These are phyloP conservation scores for Sophora flavescens DNA, from an alignment of 306 rosid species.

Conservation along the genomic window DNA sequence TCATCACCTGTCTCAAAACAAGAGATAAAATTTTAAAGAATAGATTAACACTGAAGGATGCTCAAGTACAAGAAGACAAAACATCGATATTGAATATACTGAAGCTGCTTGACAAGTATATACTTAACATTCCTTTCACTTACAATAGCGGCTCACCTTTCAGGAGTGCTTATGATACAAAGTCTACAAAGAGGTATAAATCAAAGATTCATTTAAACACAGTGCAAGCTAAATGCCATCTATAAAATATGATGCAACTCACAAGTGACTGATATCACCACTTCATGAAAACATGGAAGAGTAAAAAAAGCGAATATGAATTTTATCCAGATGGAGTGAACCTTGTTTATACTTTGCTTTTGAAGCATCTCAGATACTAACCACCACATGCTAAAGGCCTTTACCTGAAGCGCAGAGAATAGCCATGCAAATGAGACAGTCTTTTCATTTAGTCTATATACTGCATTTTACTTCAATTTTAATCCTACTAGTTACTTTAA, in stretches of 20 bases:
- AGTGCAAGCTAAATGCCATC: slow-evolving; percentile 58
- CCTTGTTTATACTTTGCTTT: slow-evolving; percentile 44
- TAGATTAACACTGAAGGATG: slow-evolving; percentile 31
- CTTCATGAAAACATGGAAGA: slow-evolving; percentile 46
- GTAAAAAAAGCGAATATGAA: slow-evolving; percentile 54
- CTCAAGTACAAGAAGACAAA: not conserved
- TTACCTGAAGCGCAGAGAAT: slow-evolving; percentile 42
- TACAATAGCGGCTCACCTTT: slow-evolving; percentile 50
- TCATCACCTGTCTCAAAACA: not conserved
- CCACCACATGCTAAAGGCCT: slow-evolving; percentile 41
- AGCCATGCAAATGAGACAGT: slow-evolving; percentile 40
- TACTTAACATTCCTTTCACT: slow-evolving; percentile 64
- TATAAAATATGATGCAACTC: slow-evolving; percentile 61
- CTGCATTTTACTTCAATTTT: slow-evolving; percentile 49
- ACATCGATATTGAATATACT: slow-evolving; percentile 43
- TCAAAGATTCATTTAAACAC: slow-evolving; percentile 42
- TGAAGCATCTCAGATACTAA: slow-evolving; percentile 43
- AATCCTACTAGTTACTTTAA: slow-evolving; percentile 52
- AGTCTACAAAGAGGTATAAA: slow-evolving; percentile 53
- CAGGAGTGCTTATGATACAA: slow-evolving; percentile 65
- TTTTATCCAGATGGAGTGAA: slow-evolving; percentile 48
- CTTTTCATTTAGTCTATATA: slow-evolving; percentile 47
- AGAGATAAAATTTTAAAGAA: not conserved
- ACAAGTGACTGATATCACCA: slow-evolving; percentile 59
- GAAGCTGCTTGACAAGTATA: slow-evolving; percentile 52